These are phyloP conservation scores for Pisolithus sp. DNA, from an alignment of 768 basidiomycete species.

Conservation along the genomic window DNA sequence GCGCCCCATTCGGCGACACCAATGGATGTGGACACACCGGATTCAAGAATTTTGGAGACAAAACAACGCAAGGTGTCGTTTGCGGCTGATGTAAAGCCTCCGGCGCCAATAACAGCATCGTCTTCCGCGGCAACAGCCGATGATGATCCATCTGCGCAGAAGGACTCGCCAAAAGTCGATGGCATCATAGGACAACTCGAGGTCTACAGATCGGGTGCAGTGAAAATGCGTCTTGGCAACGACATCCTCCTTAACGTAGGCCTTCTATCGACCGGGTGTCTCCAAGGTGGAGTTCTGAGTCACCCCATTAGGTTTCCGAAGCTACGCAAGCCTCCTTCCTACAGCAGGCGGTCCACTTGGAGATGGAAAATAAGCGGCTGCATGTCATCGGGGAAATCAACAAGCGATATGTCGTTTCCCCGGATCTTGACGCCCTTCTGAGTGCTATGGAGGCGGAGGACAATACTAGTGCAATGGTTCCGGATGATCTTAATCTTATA, in stretches of 20 bases:
- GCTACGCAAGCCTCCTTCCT: slow-evolving; percentile 84
- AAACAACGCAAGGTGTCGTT: slow-evolving; percentile 56
- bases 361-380: slow-evolving; percentile 51
- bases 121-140: slow-evolving; percentile 18
- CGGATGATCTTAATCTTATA: slow-evolving; percentile 44
- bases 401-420: slow-evolving; percentile 78
- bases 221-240: slow-evolving; percentile 80
- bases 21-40: slow-evolving; percentile 29
- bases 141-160: slow-evolving; percentile 13
- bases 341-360: slow-evolving; percentile 77
- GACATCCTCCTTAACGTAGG: slow-evolving; percentile 77
- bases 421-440: slow-evolving; percentile 73
- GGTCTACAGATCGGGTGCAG: slow-evolving; percentile 76
- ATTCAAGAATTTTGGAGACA: slow-evolving; percentile 20
- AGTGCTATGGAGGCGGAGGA: slow-evolving; percentile 56
- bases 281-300: background rate
- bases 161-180: slow-evolving; percentile 43
- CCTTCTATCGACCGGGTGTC: background rate
- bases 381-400: slow-evolving; percentile 81
- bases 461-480: slow-evolving; percentile 18
- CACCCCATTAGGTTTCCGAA: slow-evolving; percentile 54
- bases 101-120: slow-evolving; percentile 23
- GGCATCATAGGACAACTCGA: slow-evolving; percentile 82
- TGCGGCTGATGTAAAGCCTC: slow-evolving; percentile 52
- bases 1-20: slow-evolving; percentile 26